Evolutionary conservation across 352 stramenopile genomes (phyloP).

Genomic region (Phytopythium kandeliae): DNA sequence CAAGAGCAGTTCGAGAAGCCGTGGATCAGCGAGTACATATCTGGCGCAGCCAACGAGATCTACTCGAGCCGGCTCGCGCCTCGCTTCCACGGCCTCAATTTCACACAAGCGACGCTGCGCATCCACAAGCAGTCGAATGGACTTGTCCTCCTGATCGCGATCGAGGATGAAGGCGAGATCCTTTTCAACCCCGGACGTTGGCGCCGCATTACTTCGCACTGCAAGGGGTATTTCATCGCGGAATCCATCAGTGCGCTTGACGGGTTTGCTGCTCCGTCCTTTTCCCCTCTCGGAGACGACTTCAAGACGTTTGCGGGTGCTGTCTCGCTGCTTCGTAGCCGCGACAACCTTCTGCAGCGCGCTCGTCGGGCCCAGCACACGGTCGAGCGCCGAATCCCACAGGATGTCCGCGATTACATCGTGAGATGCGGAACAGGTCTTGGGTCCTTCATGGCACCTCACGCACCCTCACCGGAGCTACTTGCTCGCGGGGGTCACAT

Average conservation of each 20-base stretch:
- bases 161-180: slow-evolving; percentile 62
- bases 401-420: slow-evolving; percentile 57
- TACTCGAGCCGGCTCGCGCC: slow-evolving; percentile 56
- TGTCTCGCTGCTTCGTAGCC: slow-evolving; percentile 23
- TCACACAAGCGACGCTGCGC: slow-evolving; percentile 59
- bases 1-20: slow-evolving; percentile 19
- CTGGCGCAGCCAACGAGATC: slow-evolving; percentile 75
- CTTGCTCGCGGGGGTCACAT: slow-evolving; percentile 58
- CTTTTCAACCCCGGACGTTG: slow-evolving; percentile 69
- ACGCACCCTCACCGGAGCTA: slow-evolving; percentile 31
- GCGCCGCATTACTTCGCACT: slow-evolving; percentile 42
- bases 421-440: slow-evolving; percentile 24
- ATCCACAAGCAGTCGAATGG: slow-evolving; percentile 72
- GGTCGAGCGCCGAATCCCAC: slow-evolving; percentile 61
- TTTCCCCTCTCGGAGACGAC: slow-evolving; percentile 10
- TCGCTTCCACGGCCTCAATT: slow-evolving; percentile 66
- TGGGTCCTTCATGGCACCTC: slow-evolving; percentile 28
- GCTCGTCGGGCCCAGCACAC: slow-evolving; percentile 65
- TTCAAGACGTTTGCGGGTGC: slow-evolving; percentile 25
- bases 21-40: slow-evolving; percentile 77
- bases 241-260: slow-evolving; percentile 56
- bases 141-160: slow-evolving; percentile 66
- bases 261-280: slow-evolving; percentile 25
- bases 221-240: slow-evolving; percentile 71
- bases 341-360: slow-evolving; percentile 36